Evolutionary conservation across 1,139 yeast species (phyloP).

Genomic region (Yamadazyma triangularis): DNA sequence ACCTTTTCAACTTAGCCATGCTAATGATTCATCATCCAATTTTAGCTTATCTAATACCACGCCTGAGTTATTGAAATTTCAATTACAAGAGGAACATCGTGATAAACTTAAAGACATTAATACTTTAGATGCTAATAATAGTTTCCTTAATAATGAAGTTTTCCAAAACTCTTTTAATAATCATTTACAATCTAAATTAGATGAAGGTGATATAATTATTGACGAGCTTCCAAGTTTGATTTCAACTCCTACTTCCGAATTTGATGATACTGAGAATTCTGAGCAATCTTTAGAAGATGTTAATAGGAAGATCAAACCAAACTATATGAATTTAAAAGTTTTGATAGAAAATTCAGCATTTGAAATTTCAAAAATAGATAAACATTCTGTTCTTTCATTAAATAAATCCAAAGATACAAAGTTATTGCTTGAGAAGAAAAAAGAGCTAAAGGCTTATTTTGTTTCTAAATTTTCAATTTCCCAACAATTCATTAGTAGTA

Average conservation of each 20-base stretch:
- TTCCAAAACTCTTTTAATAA: constrained; percentile 31
- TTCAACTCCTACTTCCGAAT: constrained; percentile 17
- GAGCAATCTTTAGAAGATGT: constrained; percentile 1
- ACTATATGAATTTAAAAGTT: constrained; percentile 38
- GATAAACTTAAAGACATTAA: constrained; percentile 21
- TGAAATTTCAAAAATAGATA: constrained; percentile 35
- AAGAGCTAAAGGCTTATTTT: constrained; percentile 30
- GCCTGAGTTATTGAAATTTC: constrained; percentile 41
- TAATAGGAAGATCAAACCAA: constrained; percentile 6
- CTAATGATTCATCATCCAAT: constrained; percentile 22
- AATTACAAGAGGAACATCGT: constrained; percentile 40
- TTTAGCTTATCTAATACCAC: constrained; percentile 19
- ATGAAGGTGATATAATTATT: constrained; percentile 24
- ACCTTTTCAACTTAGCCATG: constrained; percentile 27
- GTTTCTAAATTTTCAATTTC: constrained; percentile 29
- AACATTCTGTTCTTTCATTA: constrained; percentile 32
- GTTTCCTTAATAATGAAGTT: constrained; percentile 13
- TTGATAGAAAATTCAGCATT: constrained; percentile 43
- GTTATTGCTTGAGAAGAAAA: constrained; percentile 23
- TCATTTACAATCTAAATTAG: constrained; percentile 33
- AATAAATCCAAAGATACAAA: constrained; percentile 27
- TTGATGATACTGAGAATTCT: constrained; percentile 12
- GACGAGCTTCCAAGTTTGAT: constrained; percentile 18
- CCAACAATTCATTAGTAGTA: constrained; percentile 30
- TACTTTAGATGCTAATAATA: constrained; percentile 2